Base-by-base conservation (phyloP, 352 stramenopile species). In the Plasmopara viticola region DNA sequence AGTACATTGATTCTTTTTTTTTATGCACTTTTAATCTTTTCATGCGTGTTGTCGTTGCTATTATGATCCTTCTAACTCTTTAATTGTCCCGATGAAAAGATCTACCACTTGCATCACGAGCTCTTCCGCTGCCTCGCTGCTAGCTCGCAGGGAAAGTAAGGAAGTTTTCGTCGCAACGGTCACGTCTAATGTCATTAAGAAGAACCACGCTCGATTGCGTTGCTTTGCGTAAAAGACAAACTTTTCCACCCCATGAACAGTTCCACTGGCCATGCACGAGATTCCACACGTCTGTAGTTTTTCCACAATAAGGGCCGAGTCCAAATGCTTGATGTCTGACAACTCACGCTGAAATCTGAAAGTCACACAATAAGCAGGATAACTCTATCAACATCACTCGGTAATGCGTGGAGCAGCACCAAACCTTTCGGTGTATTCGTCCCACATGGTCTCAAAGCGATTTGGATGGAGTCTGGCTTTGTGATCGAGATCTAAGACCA, bases 171-270 rank as follows among this genome's bases (percentile, higher is more conserved):
- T 76, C 8, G 60, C 68, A 20, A 70, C 17, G 30, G 67, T 70
- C 43, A 86, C 44, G 56, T 84, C 72, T 13, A 89, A 42, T 0
- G 74, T 68, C 13, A 72, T 48, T 35, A 87, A 70, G 53, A 86
- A 87, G 48, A 71, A 85, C 64, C 70, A 83, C 29, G 42, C 54
- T 8, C 45, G 55, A 9, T 56, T 56, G 4, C 45, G 64, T 44
- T 86, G 74, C 56, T 90, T 84, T n/a, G 63, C 64, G 48, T 89
- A 90, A 35, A 88, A 81, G 15, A 90, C 73, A 48, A 74, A 89
- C 62, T 92, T 90, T 30, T 90, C 72, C 29, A 87, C 62, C 12
- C 67, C 74, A 47, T 70, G 59, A 31, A 90, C 72, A 13, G 67
- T 87, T 20, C 82, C 77, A 30, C 77, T 90, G 1, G 81, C 81